Conservation (phyloP, 345 rosid species). For the Cardiospermum halicacabum region DNA sequence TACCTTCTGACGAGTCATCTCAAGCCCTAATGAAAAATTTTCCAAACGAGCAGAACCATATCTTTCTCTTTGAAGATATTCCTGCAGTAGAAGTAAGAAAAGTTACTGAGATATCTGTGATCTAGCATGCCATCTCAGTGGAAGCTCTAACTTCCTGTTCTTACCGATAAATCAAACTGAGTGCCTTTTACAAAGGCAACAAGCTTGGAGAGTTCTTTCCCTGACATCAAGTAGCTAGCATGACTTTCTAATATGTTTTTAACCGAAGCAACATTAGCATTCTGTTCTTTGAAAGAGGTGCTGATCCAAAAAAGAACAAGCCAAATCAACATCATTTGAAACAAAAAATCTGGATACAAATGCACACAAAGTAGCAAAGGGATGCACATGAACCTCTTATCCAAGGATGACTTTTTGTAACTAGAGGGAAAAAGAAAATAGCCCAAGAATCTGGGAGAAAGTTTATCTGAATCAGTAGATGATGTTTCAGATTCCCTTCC, state of each 20-base stretch:
- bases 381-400: slow-evolving; percentile 52
- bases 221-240: slow-evolving; percentile 96
- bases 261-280: slow-evolving; percentile 84
- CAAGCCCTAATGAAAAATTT: slow-evolving; percentile 89
- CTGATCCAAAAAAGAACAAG: slow-evolving; percentile 34
- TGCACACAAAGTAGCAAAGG: slow-evolving; percentile 4
- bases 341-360: slow-evolving; percentile 8
- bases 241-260: slow-evolving; percentile 89
- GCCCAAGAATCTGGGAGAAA: slow-evolving; percentile 83
- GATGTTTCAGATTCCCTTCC: slow-evolving; percentile 89
- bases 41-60: slow-evolving; percentile 80
- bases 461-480: slow-evolving; percentile 63
- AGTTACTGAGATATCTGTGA: slow-evolving; percentile 8
- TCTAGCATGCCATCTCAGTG: slow-evolving; percentile 9
- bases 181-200: slow-evolving; percentile 99
- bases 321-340: slow-evolving; percentile 2
- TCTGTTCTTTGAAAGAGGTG: slow-evolving; percentile 75
- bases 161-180: slow-evolving; percentile 96
- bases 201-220: slow-evolving; percentile 95
- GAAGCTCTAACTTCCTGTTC: slow-evolving; percentile 17
- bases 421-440: slow-evolving; percentile 81
- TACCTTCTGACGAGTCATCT: slow-evolving; percentile 86
- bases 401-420: slow-evolving; percentile 62
- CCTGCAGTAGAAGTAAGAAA: slow-evolving; percentile 42
- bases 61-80: slow-evolving; percentile 93